These are phyloP conservation scores for Pholiota conissans DNA, from an alignment of 768 basidiomycete species.

Conservation along the genomic window DNA sequence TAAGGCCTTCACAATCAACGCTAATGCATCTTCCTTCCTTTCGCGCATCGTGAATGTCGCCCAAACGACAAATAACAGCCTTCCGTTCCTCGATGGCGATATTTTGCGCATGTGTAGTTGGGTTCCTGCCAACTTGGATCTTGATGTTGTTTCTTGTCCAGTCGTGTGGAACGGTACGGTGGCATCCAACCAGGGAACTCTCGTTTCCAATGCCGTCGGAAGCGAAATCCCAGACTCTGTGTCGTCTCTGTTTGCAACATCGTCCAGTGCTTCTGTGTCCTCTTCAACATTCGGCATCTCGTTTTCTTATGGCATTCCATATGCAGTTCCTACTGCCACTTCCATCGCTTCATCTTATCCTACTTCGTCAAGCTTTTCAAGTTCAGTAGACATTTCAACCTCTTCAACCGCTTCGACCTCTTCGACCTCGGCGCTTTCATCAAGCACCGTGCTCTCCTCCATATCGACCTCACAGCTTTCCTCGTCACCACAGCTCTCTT, in stretches of 20 bases:
- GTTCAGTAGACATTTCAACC: background rate
- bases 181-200: slow-evolving; percentile 9
- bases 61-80: slow-evolving; percentile 44
- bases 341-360: background rate
- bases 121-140: slow-evolving; percentile 44
- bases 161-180: slow-evolving; percentile 55
- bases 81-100: slow-evolving; percentile 49
- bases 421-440: slow-evolving; percentile 2
- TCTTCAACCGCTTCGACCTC: slow-evolving; percentile 11
- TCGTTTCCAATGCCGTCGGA: background rate
- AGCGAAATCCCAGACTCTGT: background rate
- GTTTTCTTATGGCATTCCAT: background rate
- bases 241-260: background rate
- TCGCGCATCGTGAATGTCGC: slow-evolving; percentile 49
- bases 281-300: background rate
- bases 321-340: background rate
- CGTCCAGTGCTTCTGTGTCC: background rate
- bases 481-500: background rate
- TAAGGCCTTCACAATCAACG: slow-evolving; percentile 65
- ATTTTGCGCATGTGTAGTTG: slow-evolving; percentile 58
- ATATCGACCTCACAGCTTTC: background rate
- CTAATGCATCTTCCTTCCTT: slow-evolving; percentile 54
- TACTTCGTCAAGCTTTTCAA: background rate
- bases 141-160: slow-evolving; percentile 40
- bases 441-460: background rate